Conservation (phyloP, 2,329 filamentous ascomycete genomes). For the Trichoderma semiorbis region DNA sequence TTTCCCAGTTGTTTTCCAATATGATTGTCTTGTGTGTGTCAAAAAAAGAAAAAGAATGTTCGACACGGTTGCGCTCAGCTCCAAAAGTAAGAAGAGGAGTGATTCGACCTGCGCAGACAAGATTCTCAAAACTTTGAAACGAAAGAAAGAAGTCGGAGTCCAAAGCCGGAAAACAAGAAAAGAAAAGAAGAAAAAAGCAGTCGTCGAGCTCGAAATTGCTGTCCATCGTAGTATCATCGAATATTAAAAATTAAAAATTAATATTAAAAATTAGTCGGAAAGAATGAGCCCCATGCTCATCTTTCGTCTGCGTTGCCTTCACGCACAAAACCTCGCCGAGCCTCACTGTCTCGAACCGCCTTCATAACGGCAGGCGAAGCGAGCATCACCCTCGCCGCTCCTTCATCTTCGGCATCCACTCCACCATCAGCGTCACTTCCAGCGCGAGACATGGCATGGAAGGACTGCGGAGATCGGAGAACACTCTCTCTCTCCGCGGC, state of each 20-base stretch:
- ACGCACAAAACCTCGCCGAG: neutral
- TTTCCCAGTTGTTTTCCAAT: neutral
- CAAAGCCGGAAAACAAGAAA: neutral
- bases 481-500: conserved; percentile 13
- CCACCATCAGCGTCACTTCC: neutral
- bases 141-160: neutral
- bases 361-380: conserved; percentile 17
- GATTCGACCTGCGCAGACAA: conserved; percentile 14
- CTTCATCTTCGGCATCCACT: conserved; percentile 1
- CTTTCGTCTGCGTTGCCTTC: conserved; percentile 14
- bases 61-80: conserved; percentile 8
- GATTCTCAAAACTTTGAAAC: neutral
- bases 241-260: conserved; percentile 5
- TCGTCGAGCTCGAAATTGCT: conserved; percentile 14
- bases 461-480: conserved; percentile 13
- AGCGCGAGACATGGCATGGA: neutral
- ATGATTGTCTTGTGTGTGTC: neutral
- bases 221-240: conserved; percentile 8
- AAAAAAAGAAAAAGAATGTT: neutral
- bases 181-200: neutral
- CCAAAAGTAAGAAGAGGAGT: neutral
- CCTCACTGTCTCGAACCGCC: conserved; percentile 9
- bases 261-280: neutral
- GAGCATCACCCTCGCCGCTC: neutral
- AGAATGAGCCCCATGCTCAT: conserved; percentile 6